Percentiles rank a stretch among this genome's conserved stretches.
phyloP scores from a whole-genome alignment of 78 protist species.

The Mantamonas sphyraenae region DNA sequence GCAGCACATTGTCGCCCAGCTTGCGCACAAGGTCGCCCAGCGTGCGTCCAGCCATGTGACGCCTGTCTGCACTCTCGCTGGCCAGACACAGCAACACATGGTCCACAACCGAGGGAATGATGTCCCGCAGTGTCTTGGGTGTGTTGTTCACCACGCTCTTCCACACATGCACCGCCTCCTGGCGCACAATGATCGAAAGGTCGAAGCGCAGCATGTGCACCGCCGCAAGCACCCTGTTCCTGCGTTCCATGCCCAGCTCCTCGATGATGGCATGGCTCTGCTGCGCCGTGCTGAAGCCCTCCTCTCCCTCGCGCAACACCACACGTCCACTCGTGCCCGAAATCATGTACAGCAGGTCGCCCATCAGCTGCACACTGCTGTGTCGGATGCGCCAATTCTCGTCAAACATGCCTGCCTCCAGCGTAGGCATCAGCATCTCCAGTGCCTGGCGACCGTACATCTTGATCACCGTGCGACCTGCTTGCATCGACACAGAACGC shows the following conservation, averaged over 20 bases:
- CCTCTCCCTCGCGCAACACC: conserved; percentile 8
- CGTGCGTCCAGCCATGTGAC: conserved; percentile 52
- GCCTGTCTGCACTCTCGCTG: background rate
- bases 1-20: conserved; percentile 72
- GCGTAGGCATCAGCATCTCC: conserved; percentile 65
- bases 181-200: conserved; percentile 48
- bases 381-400: conserved; percentile 80
- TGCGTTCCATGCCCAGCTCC: conserved; percentile 50
- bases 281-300: conserved; percentile 8
- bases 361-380: conserved; percentile 67
- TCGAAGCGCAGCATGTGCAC: conserved; percentile 76
- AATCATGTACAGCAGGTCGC: conserved; percentile 65
- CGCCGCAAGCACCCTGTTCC: conserved; percentile 49
- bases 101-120: background rate
- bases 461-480: conserved; percentile 67
- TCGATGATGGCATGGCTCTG: conserved; percentile 12
- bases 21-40: conserved; percentile 82
- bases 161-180: conserved; percentile 70
- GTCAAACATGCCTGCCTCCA: conserved; percentile 60
- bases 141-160: conserved; percentile 70
- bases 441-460: conserved; percentile 46
- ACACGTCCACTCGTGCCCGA: background rate
- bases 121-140: conserved; percentile 61
- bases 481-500: conserved; percentile 67
- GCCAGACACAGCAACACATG: background rate